Evolutionary conservation across 2,329 filamentous ascomycete genomes (phyloP), one percentile per base, ranked within the genome.

Genomic region (Penicillium paneum): DNA sequence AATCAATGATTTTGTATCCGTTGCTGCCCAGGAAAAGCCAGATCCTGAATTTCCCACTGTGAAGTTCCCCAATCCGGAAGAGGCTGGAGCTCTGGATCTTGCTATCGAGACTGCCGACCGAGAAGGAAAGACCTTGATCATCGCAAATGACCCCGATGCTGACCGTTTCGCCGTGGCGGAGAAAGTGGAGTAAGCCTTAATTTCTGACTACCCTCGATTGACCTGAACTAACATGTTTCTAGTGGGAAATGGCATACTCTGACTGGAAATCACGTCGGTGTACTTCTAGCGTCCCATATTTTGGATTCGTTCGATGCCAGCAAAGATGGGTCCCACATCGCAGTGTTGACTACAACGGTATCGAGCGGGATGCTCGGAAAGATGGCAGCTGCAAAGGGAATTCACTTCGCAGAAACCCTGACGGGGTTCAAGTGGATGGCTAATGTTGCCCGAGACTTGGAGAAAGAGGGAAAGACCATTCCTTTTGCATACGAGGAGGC

Each of bases 401-500:
- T 86, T 58, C 72, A 79, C 47, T 85, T 82, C 64, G 74, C 78
- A 54, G 84, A 87, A 63, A 86, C 84, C 0, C 70, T 87, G 29
- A 87, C 84, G 0, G 84, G 84, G 1, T 87, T 87, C 73, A 87
- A 87, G 67, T 87, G 84, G 84, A 79, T 87, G 58, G 84, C 83
- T 2, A 86, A 86, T 58, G 76, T 81, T 42, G 81, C 83, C 1
- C 77, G 79, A 17, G 72, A 79, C n/a, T 74, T 85, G 2, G 73
- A 78, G 52, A 62, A 67, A 3, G 64, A 73, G 51, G 81, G 80
- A 24, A 81, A 80, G 60, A 72, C 78, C 21, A 78, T 81, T 0
- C 72, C 78, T 0, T 86, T 81, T 63, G 83, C 83, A 1, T 87
- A 83, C 60, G 84, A 87, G 68, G 84, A 87, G 70, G 84, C 84